Conservation (phyloP, 345 rosid genomes). For the Noccaea bulbosa region DNA sequence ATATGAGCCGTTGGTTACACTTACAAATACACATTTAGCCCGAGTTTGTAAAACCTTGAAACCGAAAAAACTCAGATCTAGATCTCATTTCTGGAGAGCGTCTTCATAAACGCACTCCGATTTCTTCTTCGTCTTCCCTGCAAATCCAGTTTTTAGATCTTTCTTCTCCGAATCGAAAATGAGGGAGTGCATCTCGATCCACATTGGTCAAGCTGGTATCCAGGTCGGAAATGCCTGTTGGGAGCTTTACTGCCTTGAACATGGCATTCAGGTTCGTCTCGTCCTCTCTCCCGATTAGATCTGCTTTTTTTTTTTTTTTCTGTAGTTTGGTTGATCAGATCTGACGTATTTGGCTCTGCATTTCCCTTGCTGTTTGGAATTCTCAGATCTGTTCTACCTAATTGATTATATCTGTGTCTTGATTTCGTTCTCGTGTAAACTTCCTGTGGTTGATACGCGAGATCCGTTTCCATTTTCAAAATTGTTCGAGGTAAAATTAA, state of each 20-base stretch:
- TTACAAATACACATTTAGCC: background rate
- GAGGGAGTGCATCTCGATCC: conserved; percentile 61
- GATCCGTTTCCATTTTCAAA: too few relatives aligned
- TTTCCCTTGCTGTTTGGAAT: too few relatives aligned
- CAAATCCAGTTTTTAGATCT: background rate
- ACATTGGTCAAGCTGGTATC: conserved; percentile 62
- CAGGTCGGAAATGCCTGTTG: conserved; percentile 62
- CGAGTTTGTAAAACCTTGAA: background rate
- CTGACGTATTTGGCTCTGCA: too few relatives aligned
- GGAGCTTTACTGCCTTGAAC: conserved; percentile 52
- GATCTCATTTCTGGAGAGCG: conserved; percentile 22
- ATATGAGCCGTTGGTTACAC: background rate
- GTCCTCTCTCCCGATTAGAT: background rate
- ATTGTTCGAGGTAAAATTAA: too few relatives aligned
- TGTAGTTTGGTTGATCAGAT: too few relatives aligned
- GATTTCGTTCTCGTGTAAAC: too few relatives aligned
- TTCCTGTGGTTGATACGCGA: too few relatives aligned
- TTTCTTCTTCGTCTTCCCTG: background rate
- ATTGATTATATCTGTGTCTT: too few relatives aligned
- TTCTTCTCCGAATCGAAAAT: conserved; percentile 30
- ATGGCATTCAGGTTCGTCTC: conserved; percentile 46
- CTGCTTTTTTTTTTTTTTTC: too few relatives aligned
- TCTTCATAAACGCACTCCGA: conserved; percentile 30
- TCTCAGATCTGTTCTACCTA: too few relatives aligned
- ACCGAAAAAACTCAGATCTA: conserved; percentile 2